These are phyloP conservation scores for Diospyros lotus DNA, from an alignment of 148 eudicot species.

Conservation along the genomic window DNA sequence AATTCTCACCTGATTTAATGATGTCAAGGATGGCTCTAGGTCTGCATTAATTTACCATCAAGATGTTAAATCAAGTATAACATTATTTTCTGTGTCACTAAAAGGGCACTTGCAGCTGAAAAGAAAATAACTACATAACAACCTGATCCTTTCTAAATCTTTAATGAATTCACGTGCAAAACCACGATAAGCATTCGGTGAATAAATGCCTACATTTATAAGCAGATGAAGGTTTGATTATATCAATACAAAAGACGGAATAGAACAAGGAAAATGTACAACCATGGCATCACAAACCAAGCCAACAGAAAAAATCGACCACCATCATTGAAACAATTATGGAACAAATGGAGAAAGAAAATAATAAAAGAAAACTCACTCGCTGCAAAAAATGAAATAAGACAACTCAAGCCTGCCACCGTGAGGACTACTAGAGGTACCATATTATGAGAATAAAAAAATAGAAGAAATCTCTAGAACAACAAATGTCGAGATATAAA, in stretches of 20 bases:
- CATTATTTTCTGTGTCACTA: neutral
- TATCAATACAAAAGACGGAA: constrained; percentile 5
- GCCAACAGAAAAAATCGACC: neutral
- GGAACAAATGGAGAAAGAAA: neutral
- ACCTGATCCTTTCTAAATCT: constrained; percentile 97
- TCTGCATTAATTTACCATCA: constrained; percentile 33
- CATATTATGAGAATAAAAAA: neutral
- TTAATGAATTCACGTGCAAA: constrained; percentile 98
- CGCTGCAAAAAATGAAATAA: neutral
- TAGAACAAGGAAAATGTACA: neutral
- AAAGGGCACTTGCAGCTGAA: neutral
- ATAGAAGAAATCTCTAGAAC: too few species aligned
- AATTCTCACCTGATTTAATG: constrained; percentile 89
- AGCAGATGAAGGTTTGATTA: neutral
- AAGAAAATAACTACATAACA: neutral
- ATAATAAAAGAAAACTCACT: neutral
- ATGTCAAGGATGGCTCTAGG: constrained; percentile 97
- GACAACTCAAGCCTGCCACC: neutral
- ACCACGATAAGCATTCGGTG: constrained; percentile 99
- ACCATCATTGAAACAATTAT: neutral
- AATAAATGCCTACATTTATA: constrained; percentile 71
- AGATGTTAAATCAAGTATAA: constrained; percentile 3
- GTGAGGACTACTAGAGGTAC: neutral
- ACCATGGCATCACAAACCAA: neutral
- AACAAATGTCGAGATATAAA: too few species aligned